Conservation (phyloP, 768 basidiomycete genomes). For the Daedalea quercina region DNA sequence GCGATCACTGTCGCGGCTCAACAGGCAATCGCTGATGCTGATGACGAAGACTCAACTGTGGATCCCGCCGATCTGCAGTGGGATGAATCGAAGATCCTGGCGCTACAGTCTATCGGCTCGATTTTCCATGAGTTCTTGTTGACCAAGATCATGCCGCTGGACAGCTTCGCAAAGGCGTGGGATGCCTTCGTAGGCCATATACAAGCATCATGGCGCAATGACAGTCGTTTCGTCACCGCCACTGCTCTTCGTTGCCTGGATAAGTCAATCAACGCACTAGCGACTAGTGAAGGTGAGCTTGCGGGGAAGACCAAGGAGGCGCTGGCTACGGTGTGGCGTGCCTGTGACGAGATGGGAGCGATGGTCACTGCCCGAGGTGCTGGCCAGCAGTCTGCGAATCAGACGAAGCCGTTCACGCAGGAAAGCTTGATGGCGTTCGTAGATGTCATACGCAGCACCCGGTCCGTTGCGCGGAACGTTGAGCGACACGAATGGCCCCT, state of each 20-base stretch:
- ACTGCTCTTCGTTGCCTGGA: slow-evolving; percentile 85
- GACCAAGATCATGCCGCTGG: slow-evolving; percentile 64
- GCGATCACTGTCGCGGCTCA: slow-evolving; percentile 55
- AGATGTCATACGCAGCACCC: slow-evolving; percentile 57
- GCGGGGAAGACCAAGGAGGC: slow-evolving; percentile 37
- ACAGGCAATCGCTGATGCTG: slow-evolving; percentile 15
- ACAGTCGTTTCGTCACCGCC: slow-evolving; percentile 60
- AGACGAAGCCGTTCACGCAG: slow-evolving; percentile 56
- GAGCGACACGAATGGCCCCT: slow-evolving; percentile 61
- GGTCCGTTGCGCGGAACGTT: slow-evolving; percentile 40
- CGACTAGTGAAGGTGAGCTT: slow-evolving; percentile 22
- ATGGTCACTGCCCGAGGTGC: slow-evolving; percentile 32
- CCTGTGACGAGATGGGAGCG: slow-evolving; percentile 60
- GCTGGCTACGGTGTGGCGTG: slow-evolving; percentile 63
- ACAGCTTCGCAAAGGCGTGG: slow-evolving; percentile 69
- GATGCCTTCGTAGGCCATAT: slow-evolving; percentile 66
- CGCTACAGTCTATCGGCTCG: slow-evolving; percentile 75
- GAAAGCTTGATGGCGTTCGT: slow-evolving; percentile 82
- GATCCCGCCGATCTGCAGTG: slow-evolving; percentile 43
- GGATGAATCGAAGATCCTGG: slow-evolving; percentile 86
- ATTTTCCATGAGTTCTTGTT: slow-evolving; percentile 79
- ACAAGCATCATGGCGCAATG: slow-evolving; percentile 61
- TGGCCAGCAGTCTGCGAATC: neutral
- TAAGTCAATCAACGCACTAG: slow-evolving; percentile 61
- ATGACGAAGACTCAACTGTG: neutral